Evolutionary conservation across 768 basidiomycete genomes (phyloP).

Genomic region (Leccinellum albellum): DNA sequence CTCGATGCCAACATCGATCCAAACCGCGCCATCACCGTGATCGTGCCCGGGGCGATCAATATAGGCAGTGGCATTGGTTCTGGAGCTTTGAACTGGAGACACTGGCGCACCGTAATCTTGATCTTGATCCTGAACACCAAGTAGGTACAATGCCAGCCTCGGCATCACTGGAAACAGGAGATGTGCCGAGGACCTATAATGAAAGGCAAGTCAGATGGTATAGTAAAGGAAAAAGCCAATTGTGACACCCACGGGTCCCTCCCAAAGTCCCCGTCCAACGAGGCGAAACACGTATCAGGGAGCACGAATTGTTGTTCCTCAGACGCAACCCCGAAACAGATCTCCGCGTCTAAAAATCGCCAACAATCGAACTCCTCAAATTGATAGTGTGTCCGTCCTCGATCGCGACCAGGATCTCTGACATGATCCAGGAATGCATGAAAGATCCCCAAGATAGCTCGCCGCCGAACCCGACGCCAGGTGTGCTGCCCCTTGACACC

Average conservation of each 20-base stretch:
- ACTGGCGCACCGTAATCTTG: conserved; percentile 4
- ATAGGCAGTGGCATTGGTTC: background rate
- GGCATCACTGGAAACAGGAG: conserved; percentile 56
- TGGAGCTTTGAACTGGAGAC: conserved; percentile 3
- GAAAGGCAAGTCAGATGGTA: background rate
- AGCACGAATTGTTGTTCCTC: conserved; percentile 57
- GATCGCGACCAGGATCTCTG: background rate
- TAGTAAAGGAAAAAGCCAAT: background rate
- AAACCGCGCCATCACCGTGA: conserved; percentile 19
- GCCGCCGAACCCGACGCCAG: conserved; percentile 29
- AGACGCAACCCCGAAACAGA: conserved; percentile 51
- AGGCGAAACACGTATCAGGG: conserved; percentile 51
- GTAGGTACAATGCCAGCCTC: conserved; percentile 50
- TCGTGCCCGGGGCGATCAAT: background rate
- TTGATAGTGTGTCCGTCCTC: background rate
- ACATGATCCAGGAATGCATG: conserved; percentile 25
- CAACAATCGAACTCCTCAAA: conserved; percentile 40
- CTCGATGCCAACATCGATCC: conserved; percentile 48
- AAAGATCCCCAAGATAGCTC: conserved; percentile 24
- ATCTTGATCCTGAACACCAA: conserved; percentile 33
- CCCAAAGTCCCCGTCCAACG: conserved; percentile 46
- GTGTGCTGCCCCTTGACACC: conserved; percentile 18
- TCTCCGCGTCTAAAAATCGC: conserved; percentile 45
- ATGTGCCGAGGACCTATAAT: conserved; percentile 41
- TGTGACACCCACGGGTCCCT: conserved; percentile 24